Percentiles rank a stretch among this genome's conserved stretches.
Conservation (phyloP, 176 grass and related monocot species). For the Carex kokanica region DNA sequence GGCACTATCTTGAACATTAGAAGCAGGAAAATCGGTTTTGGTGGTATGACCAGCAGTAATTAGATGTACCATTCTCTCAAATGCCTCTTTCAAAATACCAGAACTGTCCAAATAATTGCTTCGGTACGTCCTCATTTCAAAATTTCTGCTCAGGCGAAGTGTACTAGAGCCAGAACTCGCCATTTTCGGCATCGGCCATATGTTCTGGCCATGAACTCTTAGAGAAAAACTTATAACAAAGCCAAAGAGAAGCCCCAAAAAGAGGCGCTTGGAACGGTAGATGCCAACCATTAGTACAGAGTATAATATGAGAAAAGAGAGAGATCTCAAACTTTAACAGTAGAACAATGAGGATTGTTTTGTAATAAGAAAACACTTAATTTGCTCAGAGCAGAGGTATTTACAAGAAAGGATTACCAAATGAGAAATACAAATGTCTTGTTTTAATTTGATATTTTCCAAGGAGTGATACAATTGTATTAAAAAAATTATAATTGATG, state of each 20-base stretch:
- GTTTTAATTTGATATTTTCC: background rate
- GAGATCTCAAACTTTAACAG: background rate
- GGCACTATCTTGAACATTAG: slow-evolving; percentile 34
- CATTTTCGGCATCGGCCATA: slow-evolving; percentile 82
- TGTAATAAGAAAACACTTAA: background rate
- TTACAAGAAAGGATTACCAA: background rate
- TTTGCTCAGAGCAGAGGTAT: background rate
- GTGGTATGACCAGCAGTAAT: slow-evolving; percentile 43
- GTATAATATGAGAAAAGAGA: background rate
- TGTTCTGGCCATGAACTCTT: slow-evolving; percentile 37
- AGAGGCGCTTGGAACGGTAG: background rate
- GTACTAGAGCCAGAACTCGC: slow-evolving; percentile 44
- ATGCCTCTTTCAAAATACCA: slow-evolving; percentile 64
- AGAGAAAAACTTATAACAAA: slow-evolving; percentile 37
- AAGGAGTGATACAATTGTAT: background rate
- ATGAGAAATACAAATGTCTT: background rate
- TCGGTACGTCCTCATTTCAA: slow-evolving; percentile 44
- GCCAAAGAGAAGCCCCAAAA: slow-evolving; percentile 42
- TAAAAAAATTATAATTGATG: no score
- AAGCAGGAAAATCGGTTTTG: slow-evolving; percentile 30
- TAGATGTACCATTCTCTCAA: slow-evolving; percentile 52
- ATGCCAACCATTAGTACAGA: background rate
- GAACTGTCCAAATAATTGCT: slow-evolving; percentile 60
- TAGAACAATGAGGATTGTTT: background rate
- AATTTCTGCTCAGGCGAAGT: slow-evolving; percentile 57